Conservation (phyloP, 495 filamentous ascomycete genomes). For the Friedmanniomyces endolithicus region DNA sequence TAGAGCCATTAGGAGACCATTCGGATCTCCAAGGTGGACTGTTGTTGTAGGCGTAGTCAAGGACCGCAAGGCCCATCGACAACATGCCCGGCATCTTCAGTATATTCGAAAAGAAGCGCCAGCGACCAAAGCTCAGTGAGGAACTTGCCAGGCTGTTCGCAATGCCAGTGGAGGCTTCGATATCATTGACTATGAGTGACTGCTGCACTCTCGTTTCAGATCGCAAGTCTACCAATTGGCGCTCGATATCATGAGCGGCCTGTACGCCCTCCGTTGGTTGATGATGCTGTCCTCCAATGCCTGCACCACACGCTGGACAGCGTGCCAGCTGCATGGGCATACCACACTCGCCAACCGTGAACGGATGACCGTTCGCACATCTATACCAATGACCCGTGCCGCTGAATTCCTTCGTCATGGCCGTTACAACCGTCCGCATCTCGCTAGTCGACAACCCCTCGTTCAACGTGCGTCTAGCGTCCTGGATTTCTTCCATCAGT, state of each 20-base stretch:
- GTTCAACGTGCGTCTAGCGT: conserved; percentile 25
- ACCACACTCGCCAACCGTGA: conserved; percentile 64
- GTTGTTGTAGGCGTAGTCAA: too few relatives aligned
- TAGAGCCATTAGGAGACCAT: too few relatives aligned
- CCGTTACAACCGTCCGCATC: conserved; percentile 29
- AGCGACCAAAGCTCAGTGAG: too few relatives aligned
- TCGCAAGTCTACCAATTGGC: conserved; percentile 15
- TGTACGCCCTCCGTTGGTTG: conserved; percentile 38
- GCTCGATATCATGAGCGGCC: conserved; percentile 39
- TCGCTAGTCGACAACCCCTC: conserved; percentile 35
- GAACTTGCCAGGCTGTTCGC: too few relatives aligned
- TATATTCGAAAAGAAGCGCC: too few relatives aligned
- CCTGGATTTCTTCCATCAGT: conserved; percentile 1
- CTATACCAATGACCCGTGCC: conserved; percentile 45
- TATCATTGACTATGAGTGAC: too few relatives aligned
- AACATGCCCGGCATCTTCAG: too few relatives aligned
- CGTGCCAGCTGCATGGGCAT: conserved; percentile 49
- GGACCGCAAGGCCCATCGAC: too few relatives aligned
- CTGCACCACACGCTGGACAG: conserved; percentile 54
- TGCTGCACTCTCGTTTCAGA: too few relatives aligned
- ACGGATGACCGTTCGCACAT: conserved; percentile 58
- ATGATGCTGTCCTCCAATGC: conserved; percentile 51
- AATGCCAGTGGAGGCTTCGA: too few relatives aligned
- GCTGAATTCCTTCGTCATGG: conserved; percentile 25
- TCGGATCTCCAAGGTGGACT: too few relatives aligned